Conservation (phyloP, 768 basidiomycete genomes). For the Auricularia sp. region DNA sequence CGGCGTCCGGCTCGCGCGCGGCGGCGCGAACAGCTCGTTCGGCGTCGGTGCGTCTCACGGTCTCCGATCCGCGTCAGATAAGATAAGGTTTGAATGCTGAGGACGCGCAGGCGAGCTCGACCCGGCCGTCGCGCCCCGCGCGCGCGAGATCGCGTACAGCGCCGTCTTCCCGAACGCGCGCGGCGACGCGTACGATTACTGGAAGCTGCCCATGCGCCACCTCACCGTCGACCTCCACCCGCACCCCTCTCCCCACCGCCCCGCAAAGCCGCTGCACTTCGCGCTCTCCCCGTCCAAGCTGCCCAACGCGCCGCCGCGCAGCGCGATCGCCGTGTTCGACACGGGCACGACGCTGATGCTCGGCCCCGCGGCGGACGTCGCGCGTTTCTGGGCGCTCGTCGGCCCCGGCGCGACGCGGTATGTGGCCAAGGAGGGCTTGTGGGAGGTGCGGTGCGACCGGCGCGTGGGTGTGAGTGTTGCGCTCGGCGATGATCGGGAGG, state of each 20-base stretch:
- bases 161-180: conserved; percentile 11
- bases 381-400: conserved; percentile 41
- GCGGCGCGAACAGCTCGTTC: conserved; percentile 26
- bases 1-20: conserved; percentile 39
- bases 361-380: conserved; percentile 43
- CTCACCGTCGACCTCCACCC: conserved; percentile 31
- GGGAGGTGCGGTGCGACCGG: conserved; percentile 43
- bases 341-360: conserved; percentile 52
- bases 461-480: conserved; percentile 37
- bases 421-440: conserved; percentile 22
- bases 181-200: conserved; percentile 37
- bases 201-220: conserved; percentile 42
- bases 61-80: background rate
- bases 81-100: no score
- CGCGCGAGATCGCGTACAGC: conserved; percentile 11
- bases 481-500: conserved; percentile 28
- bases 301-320: conserved; percentile 20
- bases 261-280: conserved; percentile 16
- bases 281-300: conserved; percentile 37
- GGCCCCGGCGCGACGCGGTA: conserved; percentile 30
- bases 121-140: conserved; percentile 22
- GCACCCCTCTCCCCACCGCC: conserved; percentile 21
- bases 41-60: conserved; percentile 42
- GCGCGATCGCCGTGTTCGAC: conserved; percentile 50
- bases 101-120: background rate